Evolutionary conservation across 768 basidiomycete species (phyloP).

Genomic region (Boletus subcaerulescens): DNA sequence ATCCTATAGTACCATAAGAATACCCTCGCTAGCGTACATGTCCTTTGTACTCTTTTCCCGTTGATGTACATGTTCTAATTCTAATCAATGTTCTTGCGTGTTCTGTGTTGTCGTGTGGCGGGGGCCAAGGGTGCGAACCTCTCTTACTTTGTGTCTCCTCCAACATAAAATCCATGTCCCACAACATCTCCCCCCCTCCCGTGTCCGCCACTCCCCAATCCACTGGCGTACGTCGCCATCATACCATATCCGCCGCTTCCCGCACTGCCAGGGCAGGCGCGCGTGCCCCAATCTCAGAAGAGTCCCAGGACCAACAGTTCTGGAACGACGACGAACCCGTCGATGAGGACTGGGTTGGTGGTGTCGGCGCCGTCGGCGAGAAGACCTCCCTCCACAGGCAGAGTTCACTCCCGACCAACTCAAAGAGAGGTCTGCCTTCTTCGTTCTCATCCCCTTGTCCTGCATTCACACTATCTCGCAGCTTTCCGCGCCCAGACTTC

Average conservation of each 20-base stretch:
- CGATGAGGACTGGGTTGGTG: conserved; percentile 78
- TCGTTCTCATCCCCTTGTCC: not conserved
- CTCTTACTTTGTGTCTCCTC: not conserved
- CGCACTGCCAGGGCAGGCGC: conserved; percentile 57
- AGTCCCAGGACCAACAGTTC: conserved; percentile 51
- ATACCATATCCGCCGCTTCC: conserved; percentile 77
- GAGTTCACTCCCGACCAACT: conserved; percentile 76
- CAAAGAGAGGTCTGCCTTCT: conserved; percentile 60
- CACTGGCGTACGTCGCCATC: conserved; percentile 69
- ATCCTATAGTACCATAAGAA: not conserved
- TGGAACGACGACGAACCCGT: conserved; percentile 79
- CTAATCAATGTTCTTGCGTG: conserved; percentile 4
- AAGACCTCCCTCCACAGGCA: conserved; percentile 78
- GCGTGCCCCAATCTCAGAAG: conserved; percentile 68
- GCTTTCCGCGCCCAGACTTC: conserved; percentile 51
- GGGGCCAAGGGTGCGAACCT: conserved; percentile 25
- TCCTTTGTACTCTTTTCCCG: too few relatives aligned
- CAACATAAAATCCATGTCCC: conserved; percentile 31
- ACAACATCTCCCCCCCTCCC: conserved; percentile 43
- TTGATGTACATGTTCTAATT: not conserved
- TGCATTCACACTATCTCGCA: conserved; percentile 23
- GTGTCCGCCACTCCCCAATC: conserved; percentile 36
- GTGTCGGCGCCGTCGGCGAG: conserved; percentile 80
- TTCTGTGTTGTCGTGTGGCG: conserved; percentile 17
- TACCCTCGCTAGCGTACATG: conserved; percentile 6